Percentiles rank a stretch among this genome's conserved stretches.
Conservation (phyloP, 768 basidiomycete species). For the Leccinum imitatum region DNA sequence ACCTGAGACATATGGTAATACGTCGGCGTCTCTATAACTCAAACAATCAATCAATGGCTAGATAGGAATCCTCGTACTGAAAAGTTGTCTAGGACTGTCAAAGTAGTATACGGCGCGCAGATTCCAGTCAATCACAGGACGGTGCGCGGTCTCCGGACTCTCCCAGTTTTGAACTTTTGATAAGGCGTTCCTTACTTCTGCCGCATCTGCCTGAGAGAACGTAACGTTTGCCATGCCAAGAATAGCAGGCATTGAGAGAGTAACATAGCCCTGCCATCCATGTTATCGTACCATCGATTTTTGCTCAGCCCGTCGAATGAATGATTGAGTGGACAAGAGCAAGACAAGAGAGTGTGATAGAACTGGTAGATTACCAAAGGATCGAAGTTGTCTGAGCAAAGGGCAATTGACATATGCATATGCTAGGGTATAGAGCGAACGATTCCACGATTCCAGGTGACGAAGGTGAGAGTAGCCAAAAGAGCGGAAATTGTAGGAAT, state of each 20-base stretch:
- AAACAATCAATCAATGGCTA: neutral
- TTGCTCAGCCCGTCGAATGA: neutral
- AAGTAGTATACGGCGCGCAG: too few relatives aligned
- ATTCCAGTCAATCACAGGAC: too few relatives aligned
- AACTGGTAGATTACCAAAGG: neutral
- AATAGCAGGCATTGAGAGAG: neutral
- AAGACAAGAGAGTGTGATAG: neutral
- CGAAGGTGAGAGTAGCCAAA: conserved; percentile 11
- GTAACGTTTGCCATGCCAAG: neutral
- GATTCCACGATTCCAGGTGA: conserved; percentile 3
- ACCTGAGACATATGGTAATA: neutral
- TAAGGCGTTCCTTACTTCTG: too few relatives aligned
- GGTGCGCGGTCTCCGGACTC: too few relatives aligned
- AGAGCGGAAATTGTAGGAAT: conserved; percentile 14
- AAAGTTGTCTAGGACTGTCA: neutral
- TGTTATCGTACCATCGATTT: neutral
- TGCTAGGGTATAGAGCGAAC: conserved; percentile 10
- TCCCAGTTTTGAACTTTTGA: too few relatives aligned
- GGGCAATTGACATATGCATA: neutral
- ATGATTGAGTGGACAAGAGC: neutral
- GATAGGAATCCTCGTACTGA: neutral
- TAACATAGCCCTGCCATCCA: too few relatives aligned
- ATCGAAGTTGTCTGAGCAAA: neutral
- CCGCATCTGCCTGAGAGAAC: too few relatives aligned
- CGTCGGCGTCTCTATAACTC: neutral